Conservation (phyloP, 305 asterid species). For the Fraxinus greggii region DNA sequence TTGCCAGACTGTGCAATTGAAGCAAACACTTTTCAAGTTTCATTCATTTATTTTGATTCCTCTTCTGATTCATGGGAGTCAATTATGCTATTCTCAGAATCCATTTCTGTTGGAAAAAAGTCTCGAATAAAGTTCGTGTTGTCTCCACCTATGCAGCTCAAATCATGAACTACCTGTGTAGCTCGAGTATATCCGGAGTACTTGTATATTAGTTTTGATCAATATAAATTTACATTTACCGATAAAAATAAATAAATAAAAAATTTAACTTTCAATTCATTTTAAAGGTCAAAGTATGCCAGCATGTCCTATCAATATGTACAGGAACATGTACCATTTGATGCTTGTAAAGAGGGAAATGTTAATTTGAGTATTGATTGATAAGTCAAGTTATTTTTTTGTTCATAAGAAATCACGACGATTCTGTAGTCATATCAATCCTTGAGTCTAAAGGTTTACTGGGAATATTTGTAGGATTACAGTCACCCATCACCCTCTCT, state of each 20-base stretch:
- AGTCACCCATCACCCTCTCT: too few relatives aligned
- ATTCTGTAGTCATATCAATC: neutral
- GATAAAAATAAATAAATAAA: neutral
- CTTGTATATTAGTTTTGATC: neutral
- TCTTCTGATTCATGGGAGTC: neutral
- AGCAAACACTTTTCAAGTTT: neutral
- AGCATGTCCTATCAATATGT: neutral
- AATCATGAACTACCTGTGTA: constrained; percentile 34
- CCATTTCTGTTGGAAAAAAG: constrained; percentile 10
- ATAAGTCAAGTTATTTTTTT: neutral
- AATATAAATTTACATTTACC: too few relatives aligned
- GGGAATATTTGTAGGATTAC: neutral
- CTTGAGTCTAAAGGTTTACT: neutral
- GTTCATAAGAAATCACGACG: neutral
- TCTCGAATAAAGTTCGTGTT: constrained; percentile 29
- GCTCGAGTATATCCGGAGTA: neutral
- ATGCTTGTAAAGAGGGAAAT: neutral
- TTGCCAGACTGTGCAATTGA: neutral
- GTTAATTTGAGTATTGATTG: neutral
- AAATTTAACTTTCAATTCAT: neutral
- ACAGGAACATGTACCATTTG: neutral
- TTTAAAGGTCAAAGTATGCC: neutral
- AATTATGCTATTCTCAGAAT: neutral
- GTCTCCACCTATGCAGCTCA: constrained; percentile 34
- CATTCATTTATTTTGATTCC: neutral